Percentiles rank a stretch among this genome's conserved stretches.
These are phyloP conservation scores for Ceratobasidium sp. DNA, from an alignment of 1,284 basidiomycete species.

Conservation along the genomic window DNA sequence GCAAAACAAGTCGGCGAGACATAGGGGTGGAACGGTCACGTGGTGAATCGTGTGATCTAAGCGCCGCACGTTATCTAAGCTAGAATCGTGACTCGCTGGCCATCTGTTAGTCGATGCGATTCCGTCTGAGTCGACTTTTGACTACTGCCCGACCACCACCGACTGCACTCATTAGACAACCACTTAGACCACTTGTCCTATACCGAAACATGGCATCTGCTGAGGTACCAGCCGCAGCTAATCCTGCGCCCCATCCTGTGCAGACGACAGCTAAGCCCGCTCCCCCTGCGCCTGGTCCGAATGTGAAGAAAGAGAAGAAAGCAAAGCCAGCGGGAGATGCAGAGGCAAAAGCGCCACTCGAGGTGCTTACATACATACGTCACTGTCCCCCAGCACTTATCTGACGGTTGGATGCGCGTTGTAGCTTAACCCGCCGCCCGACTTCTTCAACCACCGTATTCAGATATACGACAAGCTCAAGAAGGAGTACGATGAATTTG, in stretches of 20 bases:
- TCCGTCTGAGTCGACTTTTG: slow-evolving; percentile 31
- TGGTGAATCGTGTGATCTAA: not conserved
- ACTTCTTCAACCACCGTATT: slow-evolving; percentile 90
- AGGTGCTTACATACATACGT: slow-evolving; percentile 44
- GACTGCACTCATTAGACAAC: not conserved
- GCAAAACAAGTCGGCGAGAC: slow-evolving; percentile 32
- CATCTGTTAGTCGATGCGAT: slow-evolving; percentile 27
- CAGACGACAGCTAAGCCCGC: slow-evolving; percentile 53
- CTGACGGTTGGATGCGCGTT: slow-evolving; percentile 11
- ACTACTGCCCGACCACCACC: slow-evolving; percentile 25
- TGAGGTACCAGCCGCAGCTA: slow-evolving; percentile 3
- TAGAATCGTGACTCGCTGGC: slow-evolving; percentile 34
- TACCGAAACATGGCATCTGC: slow-evolving; percentile 6
- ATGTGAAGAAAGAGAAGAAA: slow-evolving; percentile 55
- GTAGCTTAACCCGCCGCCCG: slow-evolving; percentile 84
- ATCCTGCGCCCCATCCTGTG: slow-evolving; percentile 54
- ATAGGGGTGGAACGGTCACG: slow-evolving; percentile 1
- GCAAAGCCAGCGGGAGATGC: slow-evolving; percentile 48
- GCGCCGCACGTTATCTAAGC: not conserved
- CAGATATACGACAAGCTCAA: slow-evolving; percentile 92
- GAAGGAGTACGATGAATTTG: slow-evolving; percentile 83
- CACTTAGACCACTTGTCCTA: too few species aligned
- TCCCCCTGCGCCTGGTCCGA: slow-evolving; percentile 48
- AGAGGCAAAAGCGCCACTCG: slow-evolving; percentile 45
- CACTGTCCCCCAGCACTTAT: slow-evolving; percentile 21